Evolutionary conservation across 805 yeast genomes (phyloP).

Genomic region (Cyberlindnera misumaiensis): DNA sequence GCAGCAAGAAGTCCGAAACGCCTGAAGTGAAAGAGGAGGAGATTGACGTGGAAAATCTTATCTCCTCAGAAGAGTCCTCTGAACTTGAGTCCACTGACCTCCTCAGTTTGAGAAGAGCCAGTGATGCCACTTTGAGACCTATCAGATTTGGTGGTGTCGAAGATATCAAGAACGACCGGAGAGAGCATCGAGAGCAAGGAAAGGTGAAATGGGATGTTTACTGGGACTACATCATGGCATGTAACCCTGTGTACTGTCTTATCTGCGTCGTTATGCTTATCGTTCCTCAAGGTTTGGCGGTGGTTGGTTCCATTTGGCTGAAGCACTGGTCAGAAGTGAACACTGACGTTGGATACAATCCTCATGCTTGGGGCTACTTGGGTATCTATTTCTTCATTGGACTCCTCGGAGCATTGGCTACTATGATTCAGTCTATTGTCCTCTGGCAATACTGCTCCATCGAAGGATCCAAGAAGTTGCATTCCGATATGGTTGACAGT

Average conservation of each 20-base stretch:
- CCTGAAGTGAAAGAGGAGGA: constrained; percentile 14
- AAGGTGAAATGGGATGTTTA: constrained; percentile 88
- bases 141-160: constrained; percentile 29
- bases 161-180: constrained; percentile 24
- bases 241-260: constrained; percentile 61
- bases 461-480: constrained; percentile 71
- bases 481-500: constrained; percentile 62
- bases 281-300: constrained; percentile 53
- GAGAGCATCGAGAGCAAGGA: constrained; percentile 88
- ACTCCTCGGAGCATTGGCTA: constrained; percentile 50
- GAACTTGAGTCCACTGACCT: constrained; percentile 25
- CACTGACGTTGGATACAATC: constrained; percentile 60
- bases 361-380: constrained; percentile 63
- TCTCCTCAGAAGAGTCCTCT: constrained; percentile 22
- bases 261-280: constrained; percentile 50
- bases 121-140: constrained; percentile 41
- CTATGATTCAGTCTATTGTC: constrained; percentile 58
- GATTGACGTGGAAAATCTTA: constrained; percentile 13
- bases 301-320: constrained; percentile 81
- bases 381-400: constrained; percentile 75
- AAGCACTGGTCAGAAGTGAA: constrained; percentile 97
- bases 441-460: constrained; percentile 81
- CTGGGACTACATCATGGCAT: constrained; percentile 76
- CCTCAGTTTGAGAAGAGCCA: constrained; percentile 54
- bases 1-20: constrained; percentile 35